Percentiles rank a stretch among this genome's conserved stretches.
Conservation (phyloP, 2,329 filamentous ascomycete genomes). For the Aureobasidium melanogenum region DNA sequence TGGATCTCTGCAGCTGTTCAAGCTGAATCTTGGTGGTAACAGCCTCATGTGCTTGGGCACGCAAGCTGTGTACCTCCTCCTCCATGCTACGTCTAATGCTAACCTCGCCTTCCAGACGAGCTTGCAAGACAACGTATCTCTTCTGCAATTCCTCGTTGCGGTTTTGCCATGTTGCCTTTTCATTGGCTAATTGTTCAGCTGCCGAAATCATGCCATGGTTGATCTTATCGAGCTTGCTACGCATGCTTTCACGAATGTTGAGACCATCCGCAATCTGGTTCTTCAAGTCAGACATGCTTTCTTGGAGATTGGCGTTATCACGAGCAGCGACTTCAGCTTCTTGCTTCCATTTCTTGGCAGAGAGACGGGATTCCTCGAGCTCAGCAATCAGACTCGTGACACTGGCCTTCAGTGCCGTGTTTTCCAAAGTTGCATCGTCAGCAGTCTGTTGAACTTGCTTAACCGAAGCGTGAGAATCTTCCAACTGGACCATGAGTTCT, state of each 20-base stretch:
- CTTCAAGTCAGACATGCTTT: constrained; percentile 63
- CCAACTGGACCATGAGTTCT: constrained; percentile 1
- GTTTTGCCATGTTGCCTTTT: constrained; percentile 70
- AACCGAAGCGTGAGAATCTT: background rate
- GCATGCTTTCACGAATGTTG: constrained; percentile 73
- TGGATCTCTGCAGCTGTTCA: constrained; percentile 51
- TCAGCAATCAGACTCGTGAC: constrained; percentile 53
- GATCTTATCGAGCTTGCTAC: constrained; percentile 71
- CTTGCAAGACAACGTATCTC: constrained; percentile 46
- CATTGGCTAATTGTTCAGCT: constrained; percentile 69
- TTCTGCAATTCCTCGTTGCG: constrained; percentile 50
- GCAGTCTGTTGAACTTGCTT: background rate
- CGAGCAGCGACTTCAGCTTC: constrained; percentile 48
- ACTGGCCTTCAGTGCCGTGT: constrained; percentile 43
- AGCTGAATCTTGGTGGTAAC: constrained; percentile 16
- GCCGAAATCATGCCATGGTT: constrained; percentile 80
- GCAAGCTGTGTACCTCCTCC: constrained; percentile 34
- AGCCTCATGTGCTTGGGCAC: constrained; percentile 15
- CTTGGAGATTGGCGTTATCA: constrained; percentile 65
- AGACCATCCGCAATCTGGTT: constrained; percentile 80
- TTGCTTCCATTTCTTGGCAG: constrained; percentile 49
- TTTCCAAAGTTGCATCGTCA: background rate
- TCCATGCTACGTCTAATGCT: constrained; percentile 37
- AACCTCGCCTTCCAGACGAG: constrained; percentile 39
- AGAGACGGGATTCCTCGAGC: constrained; percentile 54